Evolutionary conservation across 2,329 filamentous ascomycete species (phyloP), one percentile per base, ranked within the genome.

Genomic region (Plectosphaerella plurivora): DNA sequence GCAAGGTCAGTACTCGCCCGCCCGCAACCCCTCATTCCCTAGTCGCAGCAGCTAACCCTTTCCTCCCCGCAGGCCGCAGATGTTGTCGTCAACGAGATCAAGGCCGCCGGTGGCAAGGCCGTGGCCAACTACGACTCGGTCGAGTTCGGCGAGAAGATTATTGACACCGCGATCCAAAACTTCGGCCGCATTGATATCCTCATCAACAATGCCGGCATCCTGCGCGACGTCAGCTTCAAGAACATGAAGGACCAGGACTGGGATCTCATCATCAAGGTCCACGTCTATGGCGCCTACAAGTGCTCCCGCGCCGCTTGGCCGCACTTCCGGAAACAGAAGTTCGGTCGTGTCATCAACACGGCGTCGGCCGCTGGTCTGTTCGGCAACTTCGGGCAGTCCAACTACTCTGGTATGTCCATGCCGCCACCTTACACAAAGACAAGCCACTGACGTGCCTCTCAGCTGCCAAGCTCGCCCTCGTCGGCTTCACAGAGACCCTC

Each of bases 241-340:
- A 97, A 97, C 76, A 95, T 97, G 83, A 94, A 88, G 71, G 94
- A 99, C 70, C 75, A 88, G 67, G 94, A 99, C 72, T 99, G 94
- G 94, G 93, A 99, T 68, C 76, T 97, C 61, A 89, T 97, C 68
- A 89, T 93, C 73, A 87, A 85, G 69, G 93, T 97, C 53, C 93
- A 99, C 73, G 86, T 97, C 63, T 88, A 85, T 67, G 94, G 94
- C 62, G 87, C 91, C 65, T 99, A 96, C 82, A 97, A 96, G 83
- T 96, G 90, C 71, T 82, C 94, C 56, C 87, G 86, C 71, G 94
- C 94, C 57, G 94, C 94, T 50, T 99, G 94, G 93, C 91, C 93
- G 55, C 81, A 97, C 73, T 97, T 99, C 82, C 84, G 93, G 67
- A 97, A 97, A 78, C 94, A 99, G 76, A 97, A 97, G 83, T 99